Evolutionary conservation across 805 yeast genomes (phyloP), one percentile per base, ranked within the genome.

Genomic region (Saturnispora bothae): DNA sequence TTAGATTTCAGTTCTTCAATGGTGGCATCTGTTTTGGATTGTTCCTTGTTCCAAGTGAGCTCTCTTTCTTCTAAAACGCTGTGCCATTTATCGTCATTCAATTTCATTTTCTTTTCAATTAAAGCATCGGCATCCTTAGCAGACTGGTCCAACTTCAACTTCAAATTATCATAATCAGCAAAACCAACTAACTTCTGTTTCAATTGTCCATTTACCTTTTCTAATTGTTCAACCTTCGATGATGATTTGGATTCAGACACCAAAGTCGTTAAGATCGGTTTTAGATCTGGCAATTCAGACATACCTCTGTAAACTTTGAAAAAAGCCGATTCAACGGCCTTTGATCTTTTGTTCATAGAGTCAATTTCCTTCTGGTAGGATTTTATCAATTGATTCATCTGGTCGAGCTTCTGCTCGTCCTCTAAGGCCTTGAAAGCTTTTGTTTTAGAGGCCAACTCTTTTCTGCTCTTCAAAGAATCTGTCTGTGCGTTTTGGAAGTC

Each of bases 211-310:
- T 67, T 69, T 46, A 82, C 83, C 18, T 63, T 60, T 41, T 68
- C 67, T 34, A 82, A 57, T 8, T 58, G 57, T 3, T 66, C 69
- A 5, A 69, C 60, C 37, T 82, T 84, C 6, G 15, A 16, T 21
- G 45, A 26, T 3, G 53, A 44, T 3, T 68, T 57, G 6, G 80
- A 73, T 4, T 83, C 71, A 35, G 78, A 83, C 20, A 82, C 53
- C 1, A 88, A 73, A 28, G 76, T 69, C 48, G 81, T 82, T 41
- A 89, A 61, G 30, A 88, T 57, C 4, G 95, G 94, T 44, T 70
- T 73, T 1, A 97, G 97, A 60, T 89, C 96, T 0, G 96, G 96
- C 0, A 94, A 88, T 55, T 88, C 95, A 4, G 86, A 83, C 4
- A 89, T 61, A 13, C 75, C 65, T 40, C 83, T 65, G 61, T 89